Conservation (phyloP, 1,284 basidiomycete species). For the Ceratobasidium sp. region DNA sequence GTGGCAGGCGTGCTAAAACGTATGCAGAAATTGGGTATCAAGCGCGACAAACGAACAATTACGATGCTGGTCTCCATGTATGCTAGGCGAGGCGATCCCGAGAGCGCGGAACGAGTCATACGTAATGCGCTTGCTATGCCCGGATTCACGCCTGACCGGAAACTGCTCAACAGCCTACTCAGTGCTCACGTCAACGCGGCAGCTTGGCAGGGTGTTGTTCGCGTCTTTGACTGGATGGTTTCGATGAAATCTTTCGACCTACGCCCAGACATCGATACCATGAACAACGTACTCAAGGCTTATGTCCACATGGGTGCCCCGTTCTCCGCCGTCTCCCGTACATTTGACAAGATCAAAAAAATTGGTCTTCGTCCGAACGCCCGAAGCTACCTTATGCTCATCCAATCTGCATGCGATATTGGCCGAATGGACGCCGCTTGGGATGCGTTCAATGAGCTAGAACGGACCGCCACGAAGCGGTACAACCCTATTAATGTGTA, state of each 20-base stretch:
- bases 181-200: slow-evolving; percentile 87
- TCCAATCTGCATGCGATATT: slow-evolving; percentile 87
- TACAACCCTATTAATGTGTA: slow-evolving; percentile 59
- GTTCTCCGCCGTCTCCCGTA: slow-evolving; percentile 71
- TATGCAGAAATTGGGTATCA: slow-evolving; percentile 68
- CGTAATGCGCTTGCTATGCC: slow-evolving; percentile 69
- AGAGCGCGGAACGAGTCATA: slow-evolving; percentile 77
- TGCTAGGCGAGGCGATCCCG: slow-evolving; percentile 73
- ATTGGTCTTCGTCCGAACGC: slow-evolving; percentile 69
- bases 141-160: slow-evolving; percentile 73
- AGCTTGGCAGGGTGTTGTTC: slow-evolving; percentile 80
- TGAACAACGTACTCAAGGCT: slow-evolving; percentile 87
- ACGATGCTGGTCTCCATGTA: slow-evolving; percentile 79
- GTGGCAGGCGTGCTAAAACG: slow-evolving; percentile 72
- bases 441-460: slow-evolving; percentile 78
- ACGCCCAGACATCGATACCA: slow-evolving; percentile 59
- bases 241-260: slow-evolving; percentile 48
- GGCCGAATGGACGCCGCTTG: slow-evolving; percentile 76
- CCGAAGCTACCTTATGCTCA: slow-evolving; percentile 80
- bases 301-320: slow-evolving; percentile 86
- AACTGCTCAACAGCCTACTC: slow-evolving; percentile 80
- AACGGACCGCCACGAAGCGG: slow-evolving; percentile 53
- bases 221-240: slow-evolving; percentile 70
- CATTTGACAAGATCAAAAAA: slow-evolving; percentile 73
- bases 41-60: slow-evolving; percentile 71